Evolutionary conservation across 1,284 basidiomycete species (phyloP), one percentile per base, ranked within the genome.

Genomic region (Mycena citricolor): DNA sequence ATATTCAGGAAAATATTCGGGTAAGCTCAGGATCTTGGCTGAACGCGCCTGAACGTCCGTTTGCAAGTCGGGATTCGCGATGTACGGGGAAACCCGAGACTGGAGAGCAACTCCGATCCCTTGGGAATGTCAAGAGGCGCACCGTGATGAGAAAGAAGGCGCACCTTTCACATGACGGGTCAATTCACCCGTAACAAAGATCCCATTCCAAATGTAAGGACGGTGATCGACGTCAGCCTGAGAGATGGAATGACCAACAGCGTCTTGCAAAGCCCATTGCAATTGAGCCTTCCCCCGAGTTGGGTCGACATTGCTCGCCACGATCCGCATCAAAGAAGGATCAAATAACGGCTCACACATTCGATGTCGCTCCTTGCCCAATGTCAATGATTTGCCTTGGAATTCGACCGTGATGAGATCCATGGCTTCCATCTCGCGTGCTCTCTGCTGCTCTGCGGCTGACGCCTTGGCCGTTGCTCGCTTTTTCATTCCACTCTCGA

Each of bases 1-100:
- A 61, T 89, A 97, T 61, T 95, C 91, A 8, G 87, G 85, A 63
- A 94, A 95, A 65, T 95, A 95, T 20, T 95, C 92, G 11, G 93
- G 93, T n/a, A 94, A 79, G 32, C 70, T 77, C 39, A 93, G 62
- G 10, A 86, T 71, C 14, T 82, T 74, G 13, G 86, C 80, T 31
- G 69, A 66, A 8, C 79, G 76, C 2, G 90, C 76, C 58, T 93
- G 90, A 8, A 86, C 67, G 14, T 89, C 86, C 28, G 79, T 83
- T 42, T 72, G 70, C 14, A 80, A 66, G 23, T 88, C 90, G 2
- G 81, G 67, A 48, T 78, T 81, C 38, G 80, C 71, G 33, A 94
- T 74, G 63, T 78, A 90, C 2, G 86, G 76, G 5, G 79, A 67
- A 16, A 94, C 70, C 41, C 89, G 81, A 7, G 86, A 85, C 57